Conservation (phyloP, 345 rosid species). For the Eutrema heterophyllum region DNA sequence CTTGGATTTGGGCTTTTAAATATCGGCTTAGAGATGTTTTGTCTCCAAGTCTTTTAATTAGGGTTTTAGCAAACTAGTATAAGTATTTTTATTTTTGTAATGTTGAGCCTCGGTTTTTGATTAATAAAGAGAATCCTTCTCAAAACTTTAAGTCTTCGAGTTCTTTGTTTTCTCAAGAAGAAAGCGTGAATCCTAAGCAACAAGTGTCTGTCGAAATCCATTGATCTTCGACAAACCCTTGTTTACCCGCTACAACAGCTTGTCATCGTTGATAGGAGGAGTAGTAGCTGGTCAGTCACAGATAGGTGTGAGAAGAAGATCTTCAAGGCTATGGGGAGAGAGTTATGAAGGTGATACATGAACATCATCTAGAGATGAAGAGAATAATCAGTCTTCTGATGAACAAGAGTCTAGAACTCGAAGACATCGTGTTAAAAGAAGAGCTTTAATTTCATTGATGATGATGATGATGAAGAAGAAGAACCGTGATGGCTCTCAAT, state of each 20-base stretch:
- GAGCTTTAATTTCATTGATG: constrained; percentile 26
- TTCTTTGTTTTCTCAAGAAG: too few relatives aligned
- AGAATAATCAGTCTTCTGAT: constrained; percentile 32
- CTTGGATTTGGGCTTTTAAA: too few relatives aligned
- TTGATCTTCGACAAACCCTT: too few relatives aligned
- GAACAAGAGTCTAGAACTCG: constrained; percentile 25
- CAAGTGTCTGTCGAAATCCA: too few relatives aligned
- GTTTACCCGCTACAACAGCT: constrained; percentile 13
- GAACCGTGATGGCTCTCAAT: not conserved
- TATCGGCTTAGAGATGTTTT: too few relatives aligned
- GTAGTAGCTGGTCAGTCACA: constrained; percentile 76
- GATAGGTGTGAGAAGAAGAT: constrained; percentile 57
- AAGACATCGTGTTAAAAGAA: constrained; percentile 22
- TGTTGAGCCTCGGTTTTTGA: too few relatives aligned
- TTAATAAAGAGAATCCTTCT: too few relatives aligned
- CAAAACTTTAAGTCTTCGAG: too few relatives aligned
- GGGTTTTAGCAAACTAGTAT: too few relatives aligned
- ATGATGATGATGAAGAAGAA: constrained; percentile 24
- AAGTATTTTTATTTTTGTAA: too few relatives aligned
- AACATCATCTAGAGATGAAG: constrained; percentile 69
- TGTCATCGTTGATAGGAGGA: constrained; percentile 36
- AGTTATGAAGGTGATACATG: constrained; percentile 63
- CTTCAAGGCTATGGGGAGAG: constrained; percentile 82
- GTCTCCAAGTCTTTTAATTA: too few relatives aligned
- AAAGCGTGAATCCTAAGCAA: too few relatives aligned